Base-by-base conservation (phyloP, 2,329 filamentous ascomycete species). In the Nemania sp. region DNA sequence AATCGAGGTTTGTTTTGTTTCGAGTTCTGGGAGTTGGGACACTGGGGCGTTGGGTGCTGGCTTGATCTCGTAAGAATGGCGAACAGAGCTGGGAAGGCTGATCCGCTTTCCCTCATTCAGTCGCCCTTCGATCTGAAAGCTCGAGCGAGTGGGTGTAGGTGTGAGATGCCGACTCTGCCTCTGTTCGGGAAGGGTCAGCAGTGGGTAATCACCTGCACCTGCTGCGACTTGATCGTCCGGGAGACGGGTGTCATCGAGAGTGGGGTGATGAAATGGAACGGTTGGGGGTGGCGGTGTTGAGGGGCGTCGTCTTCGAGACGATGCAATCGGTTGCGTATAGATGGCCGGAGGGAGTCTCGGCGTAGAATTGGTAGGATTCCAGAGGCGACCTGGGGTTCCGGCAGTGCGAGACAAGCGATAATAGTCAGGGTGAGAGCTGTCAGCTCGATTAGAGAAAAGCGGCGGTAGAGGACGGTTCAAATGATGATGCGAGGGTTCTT, bases 351-450 rank as follows among this genome's bases (percentile, higher is more conserved):
- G 53, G 37, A 53, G 67, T 59, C 82, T 78, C 46, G 83, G 83
- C 2, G 83, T 86, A 25, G 83, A 86, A 70, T 86, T 86, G 60
- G 82, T 82, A 21, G 84, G 84, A 68, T 86, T 86, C 84, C 84
- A 86, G 65, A 86, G 81, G 37, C 83, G 81, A 47, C 80, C 79
- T 20, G 81, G 76, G 4, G 78, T 54, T 32, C 66, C 77, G 32
- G 79, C 75, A 32, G 76, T 78, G 54, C 74, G 76, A 49, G 76
- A 72, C 25, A 77, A 75, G 34, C 67, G 73, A 25, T 72, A 70
- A 25, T 72, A 70, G 18, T 67, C 57, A 7, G 64, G 59, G 29
- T 69, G 63, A 40, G 68, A 64, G 17, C 67, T 59, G 45, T 72
- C 71, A 34, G 76, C 73, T 64, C 74, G 77, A 64, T 69, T 80